Conservation (phyloP, 179 eudicot genomes). For the Patellifolia procumbens region DNA sequence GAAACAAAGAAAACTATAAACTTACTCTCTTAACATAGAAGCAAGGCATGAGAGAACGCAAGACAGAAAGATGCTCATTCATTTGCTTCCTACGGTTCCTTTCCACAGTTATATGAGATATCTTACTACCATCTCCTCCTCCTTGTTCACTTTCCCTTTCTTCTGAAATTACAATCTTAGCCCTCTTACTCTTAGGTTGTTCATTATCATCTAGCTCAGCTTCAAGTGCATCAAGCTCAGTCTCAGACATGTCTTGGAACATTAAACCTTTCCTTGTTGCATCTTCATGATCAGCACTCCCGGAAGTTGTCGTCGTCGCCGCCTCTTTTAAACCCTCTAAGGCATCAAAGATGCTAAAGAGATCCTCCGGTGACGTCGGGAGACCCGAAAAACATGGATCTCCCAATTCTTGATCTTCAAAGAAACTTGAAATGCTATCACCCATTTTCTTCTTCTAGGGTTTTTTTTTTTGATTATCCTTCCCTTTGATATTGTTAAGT, state of each 20-base stretch:
- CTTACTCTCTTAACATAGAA: conserved; percentile 94
- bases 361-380: conserved; percentile 48
- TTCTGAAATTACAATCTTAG: conserved; percentile 11
- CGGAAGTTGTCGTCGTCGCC: neutral
- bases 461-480: neutral
- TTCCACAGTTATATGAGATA: conserved; percentile 88
- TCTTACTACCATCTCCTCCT: conserved; percentile 18
- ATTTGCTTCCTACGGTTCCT: conserved; percentile 93
- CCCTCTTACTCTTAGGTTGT: conserved; percentile 32
- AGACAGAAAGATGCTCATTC: conserved; percentile 76
- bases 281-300: conserved; percentile 11
- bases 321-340: conserved; percentile 40
- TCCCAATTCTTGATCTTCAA: conserved; percentile 46
- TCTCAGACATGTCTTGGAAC: conserved; percentile 21
- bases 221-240: conserved; percentile 33
- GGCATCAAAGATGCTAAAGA: conserved; percentile 79
- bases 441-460: conserved; percentile 34
- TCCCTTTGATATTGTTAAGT: neutral
- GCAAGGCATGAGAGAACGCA: conserved; percentile 91
- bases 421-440: conserved; percentile 41
- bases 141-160: conserved; percentile 10
- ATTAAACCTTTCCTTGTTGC: neutral
- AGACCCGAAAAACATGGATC: conserved; percentile 26
- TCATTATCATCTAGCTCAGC: conserved; percentile 26
- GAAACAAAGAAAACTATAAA: neutral